Base-by-base conservation (phyloP, 2,329 filamentous ascomycete genomes). In the Trichoderma sp. region DNA sequence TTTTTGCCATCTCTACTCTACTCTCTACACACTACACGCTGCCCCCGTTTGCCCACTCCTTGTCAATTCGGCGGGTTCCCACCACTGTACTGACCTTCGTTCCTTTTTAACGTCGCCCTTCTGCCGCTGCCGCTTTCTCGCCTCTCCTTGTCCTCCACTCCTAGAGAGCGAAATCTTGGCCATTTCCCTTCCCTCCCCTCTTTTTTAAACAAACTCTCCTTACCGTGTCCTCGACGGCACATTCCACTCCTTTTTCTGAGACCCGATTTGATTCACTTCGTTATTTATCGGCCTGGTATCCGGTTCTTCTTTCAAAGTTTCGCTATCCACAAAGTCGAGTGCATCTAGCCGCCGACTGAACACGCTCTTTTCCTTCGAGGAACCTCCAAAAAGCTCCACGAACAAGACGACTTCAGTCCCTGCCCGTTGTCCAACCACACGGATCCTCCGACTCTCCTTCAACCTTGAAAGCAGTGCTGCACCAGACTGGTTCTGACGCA, bases 221-320 rank as follows among this genome's bases (percentile, higher is more conserved):
- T 72, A 47, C 77, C 76, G 76, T 79, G 78, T 79, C 74, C 76
- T 75, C 71, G 74, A 75, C 76, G 79, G 76, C 74, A 76, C 78
- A 77, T 77, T 79, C 77, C 78, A 79, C 75, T 79, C 78, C 76
- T 79, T 74, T 32, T 57, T 71, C 39, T 50, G 39, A 68, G 36
- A 47, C 66, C 66, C 47, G 36, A 39, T 53, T 53, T 63, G 70
- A 53, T 67, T 63, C 63, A 57, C 55, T 64, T 71, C 69, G 61
- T 58, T 65, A 65, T 50, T 66, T 66, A 65, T 59, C 61, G 69
- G 61, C 53, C 43, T 62, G 32, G 55, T 59, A 55, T 53, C 53
- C 63, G 61, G 58, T 70, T 63, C 67, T 63, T 70, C 67, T 63
- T 62, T 70, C 58, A 53, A 62, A 62, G 20, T 62, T 58, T 68